phyloP scores from a whole-genome alignment of 192 early-diverging fungal genomes.

The Linnemannia hyalina region DNA sequence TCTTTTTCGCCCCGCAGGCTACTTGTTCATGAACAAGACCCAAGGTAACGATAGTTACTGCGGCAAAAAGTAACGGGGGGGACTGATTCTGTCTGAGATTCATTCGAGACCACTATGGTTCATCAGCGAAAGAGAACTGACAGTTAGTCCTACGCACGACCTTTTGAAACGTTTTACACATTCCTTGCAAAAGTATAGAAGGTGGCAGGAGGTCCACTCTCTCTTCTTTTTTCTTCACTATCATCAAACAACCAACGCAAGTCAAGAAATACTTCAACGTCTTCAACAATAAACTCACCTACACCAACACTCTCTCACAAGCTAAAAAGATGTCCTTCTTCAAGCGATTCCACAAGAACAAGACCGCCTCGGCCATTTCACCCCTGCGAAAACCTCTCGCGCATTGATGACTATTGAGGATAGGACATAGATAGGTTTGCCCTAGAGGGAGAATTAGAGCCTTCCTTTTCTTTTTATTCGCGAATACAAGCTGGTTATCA shows the following conservation, averaged over 20 bases:
- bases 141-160: neutral
- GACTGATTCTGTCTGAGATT: neutral
- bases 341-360: slow-evolving; percentile 29
- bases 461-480: no score
- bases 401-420: no score
- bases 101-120: neutral
- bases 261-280: neutral
- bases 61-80: neutral
- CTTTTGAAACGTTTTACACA: neutral
- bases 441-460: no score
- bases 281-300: neutral
- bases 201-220: neutral
- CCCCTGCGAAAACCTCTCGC: slow-evolving; percentile 11
- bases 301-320: neutral
- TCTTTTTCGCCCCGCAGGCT: neutral
- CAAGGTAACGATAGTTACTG: neutral
- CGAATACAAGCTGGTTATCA: no score
- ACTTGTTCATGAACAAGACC: neutral
- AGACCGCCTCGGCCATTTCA: slow-evolving; percentile 7
- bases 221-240: neutral
- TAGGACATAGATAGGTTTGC: no score
- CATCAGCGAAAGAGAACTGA: neutral
- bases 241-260: neutral
- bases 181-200: neutral
- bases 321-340: slow-evolving; percentile 17